phyloP scores from a whole-genome alignment of 208 protist genomes.

The Trichomonas vaginalis region DNA sequence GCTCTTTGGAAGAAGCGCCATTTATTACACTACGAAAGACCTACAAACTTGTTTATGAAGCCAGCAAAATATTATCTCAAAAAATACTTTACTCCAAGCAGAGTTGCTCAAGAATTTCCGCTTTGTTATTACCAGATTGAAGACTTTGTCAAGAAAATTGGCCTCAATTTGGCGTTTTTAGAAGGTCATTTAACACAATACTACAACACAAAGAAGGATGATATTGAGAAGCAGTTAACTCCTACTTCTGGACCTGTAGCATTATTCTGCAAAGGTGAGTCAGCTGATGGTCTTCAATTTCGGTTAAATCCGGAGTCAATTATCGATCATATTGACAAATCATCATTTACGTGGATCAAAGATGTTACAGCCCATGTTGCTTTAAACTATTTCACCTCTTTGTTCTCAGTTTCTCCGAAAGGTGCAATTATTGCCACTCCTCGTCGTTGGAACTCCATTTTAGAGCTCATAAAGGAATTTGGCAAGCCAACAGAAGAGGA shows the following conservation, averaged over 20 bases:
- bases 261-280: background rate
- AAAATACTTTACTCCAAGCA: background rate
- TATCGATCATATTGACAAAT: background rate
- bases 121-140: background rate
- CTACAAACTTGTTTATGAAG: background rate
- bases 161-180: background rate
- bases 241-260: background rate
- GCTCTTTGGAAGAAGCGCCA: background rate
- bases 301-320: background rate
- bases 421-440: background rate
- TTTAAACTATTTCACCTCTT: background rate
- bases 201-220: background rate
- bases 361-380: background rate
- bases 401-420: background rate
- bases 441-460: background rate
- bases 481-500: background rate
- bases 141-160: background rate
- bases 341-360: background rate
- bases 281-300: background rate
- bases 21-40: background rate
- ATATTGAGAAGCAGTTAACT: background rate
- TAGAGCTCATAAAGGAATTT: background rate
- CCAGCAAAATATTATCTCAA: background rate
- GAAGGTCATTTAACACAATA: background rate
- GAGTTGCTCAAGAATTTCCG: background rate